Percentiles rank a stretch among this genome's conserved stretches.
Evolutionary conservation across 2,329 filamentous ascomycete species (phyloP).

Genomic region (Aspergillus aculeatinus): DNA sequence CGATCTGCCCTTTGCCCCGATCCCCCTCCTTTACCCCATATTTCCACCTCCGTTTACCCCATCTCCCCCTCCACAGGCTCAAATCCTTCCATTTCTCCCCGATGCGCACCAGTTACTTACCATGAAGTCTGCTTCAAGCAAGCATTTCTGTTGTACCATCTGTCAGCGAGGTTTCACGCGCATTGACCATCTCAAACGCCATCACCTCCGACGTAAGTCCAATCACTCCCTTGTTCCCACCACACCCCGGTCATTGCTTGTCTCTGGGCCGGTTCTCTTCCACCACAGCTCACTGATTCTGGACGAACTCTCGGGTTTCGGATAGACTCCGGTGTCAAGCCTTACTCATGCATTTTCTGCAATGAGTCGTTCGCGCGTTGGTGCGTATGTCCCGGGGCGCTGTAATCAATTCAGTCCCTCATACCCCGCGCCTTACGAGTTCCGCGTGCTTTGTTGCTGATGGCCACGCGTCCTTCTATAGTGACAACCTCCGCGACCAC

Average conservation of each 20-base stretch:
- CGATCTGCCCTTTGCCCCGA: background rate
- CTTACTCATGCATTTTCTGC: slow-evolving; percentile 49
- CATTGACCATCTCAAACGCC: slow-evolving; percentile 50
- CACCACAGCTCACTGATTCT: background rate
- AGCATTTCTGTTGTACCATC: slow-evolving; percentile 45
- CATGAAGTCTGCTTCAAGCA: slow-evolving; percentile 39
- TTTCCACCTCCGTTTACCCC: slow-evolving; percentile 7
- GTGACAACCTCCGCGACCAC: slow-evolving; percentile 49
- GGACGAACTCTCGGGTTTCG: slow-evolving; percentile 1
- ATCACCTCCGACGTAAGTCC: slow-evolving; percentile 47
- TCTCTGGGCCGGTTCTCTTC: slow-evolving; percentile 1
- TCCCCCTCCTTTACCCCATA: slow-evolving; percentile 22
- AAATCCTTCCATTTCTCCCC: slow-evolving; percentile 12
- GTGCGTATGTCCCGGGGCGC: slow-evolving; percentile 26
- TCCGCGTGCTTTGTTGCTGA: background rate
- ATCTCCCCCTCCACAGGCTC: background rate
- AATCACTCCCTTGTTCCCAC: slow-evolving; percentile 6
- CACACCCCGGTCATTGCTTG: background rate
- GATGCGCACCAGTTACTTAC: slow-evolving; percentile 16
- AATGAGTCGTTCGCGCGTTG: slow-evolving; percentile 47
- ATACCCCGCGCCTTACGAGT: background rate
- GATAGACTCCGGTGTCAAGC: slow-evolving; percentile 49
- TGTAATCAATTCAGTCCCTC: background rate
- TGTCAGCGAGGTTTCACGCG: slow-evolving; percentile 49
- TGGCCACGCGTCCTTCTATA: slow-evolving; percentile 16